Percentiles rank a stretch among this genome's conserved stretches.
phyloP scores from a whole-genome alignment of 1,284 basidiomycete genomes.

The Vanrija pseudolonga region DNA sequence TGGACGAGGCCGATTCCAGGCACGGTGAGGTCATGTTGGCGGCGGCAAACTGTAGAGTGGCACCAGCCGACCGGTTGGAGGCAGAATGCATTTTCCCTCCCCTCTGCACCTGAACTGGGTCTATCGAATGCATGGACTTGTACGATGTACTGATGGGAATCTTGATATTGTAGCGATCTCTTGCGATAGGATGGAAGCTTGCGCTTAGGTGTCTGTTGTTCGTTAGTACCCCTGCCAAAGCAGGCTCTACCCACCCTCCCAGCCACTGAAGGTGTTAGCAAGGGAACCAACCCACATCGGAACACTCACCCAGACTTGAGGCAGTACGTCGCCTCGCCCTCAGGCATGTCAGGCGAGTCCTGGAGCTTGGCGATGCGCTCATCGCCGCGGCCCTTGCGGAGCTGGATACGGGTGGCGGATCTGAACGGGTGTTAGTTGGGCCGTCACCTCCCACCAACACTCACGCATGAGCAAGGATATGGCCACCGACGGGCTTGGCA shows the following conservation, averaged over 20 bases:
- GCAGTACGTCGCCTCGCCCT: conserved; percentile 88
- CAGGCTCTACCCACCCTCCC: conserved; percentile 23
- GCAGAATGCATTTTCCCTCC: no score
- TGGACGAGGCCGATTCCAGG: no score
- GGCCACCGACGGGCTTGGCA: conserved; percentile 71
- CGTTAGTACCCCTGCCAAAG: no score
- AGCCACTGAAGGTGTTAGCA: conserved; percentile 24
- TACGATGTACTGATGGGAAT: no score
- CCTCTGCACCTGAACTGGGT: no score
- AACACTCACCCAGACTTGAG: conserved; percentile 52
- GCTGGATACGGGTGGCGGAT: conserved; percentile 42
- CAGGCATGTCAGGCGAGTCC: conserved; percentile 85
- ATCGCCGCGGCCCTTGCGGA: conserved; percentile 74
- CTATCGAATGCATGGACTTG: no score
- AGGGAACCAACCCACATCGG: background rate
- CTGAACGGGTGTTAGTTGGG: conserved; percentile 13
- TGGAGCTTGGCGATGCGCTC: conserved; percentile 93
- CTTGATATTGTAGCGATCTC: no score
- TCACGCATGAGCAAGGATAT: conserved; percentile 49
- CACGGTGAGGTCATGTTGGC: no score
- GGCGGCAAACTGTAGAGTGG: no score
- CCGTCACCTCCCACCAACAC: background rate
- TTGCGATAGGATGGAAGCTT: no score
- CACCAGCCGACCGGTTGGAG: no score
- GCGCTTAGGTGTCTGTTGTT: no score